phyloP scores from a whole-genome alignment of 495 filamentous ascomycete species.

The Elasticomyces elasticus region DNA sequence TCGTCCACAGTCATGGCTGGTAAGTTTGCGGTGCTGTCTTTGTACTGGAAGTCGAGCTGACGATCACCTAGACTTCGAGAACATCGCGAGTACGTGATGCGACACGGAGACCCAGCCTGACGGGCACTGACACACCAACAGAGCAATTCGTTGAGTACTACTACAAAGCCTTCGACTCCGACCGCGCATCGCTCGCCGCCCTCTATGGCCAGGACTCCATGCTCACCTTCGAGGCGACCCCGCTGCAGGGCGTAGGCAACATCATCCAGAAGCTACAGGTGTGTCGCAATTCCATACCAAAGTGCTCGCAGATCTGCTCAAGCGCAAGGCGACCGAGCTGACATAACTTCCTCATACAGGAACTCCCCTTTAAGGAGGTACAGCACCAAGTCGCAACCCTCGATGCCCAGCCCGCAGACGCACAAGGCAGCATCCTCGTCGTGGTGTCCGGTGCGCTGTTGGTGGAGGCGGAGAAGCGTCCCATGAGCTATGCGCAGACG shows the following conservation, averaged over 20 bases:
- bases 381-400: slow-evolving; percentile 56
- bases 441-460: slow-evolving; percentile 73
- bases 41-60: background rate
- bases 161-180: slow-evolving; percentile 71
- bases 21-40: background rate
- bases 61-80: slow-evolving; percentile 19
- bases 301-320: background rate
- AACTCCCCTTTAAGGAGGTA: slow-evolving; percentile 70
- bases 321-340: background rate
- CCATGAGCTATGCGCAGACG: slow-evolving; percentile 75
- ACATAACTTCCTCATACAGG: slow-evolving; percentile 35
- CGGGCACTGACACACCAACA: slow-evolving; percentile 29
- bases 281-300: slow-evolving; percentile 22
- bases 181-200: slow-evolving; percentile 48
- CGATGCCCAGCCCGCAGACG: slow-evolving; percentile 63
- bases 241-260: slow-evolving; percentile 43
- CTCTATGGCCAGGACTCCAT: slow-evolving; percentile 86
- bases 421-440: slow-evolving; percentile 59
- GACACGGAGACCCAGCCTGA: background rate
- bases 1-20: slow-evolving; percentile 2
- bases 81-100: slow-evolving; percentile 17
- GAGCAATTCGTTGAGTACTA: slow-evolving; percentile 80
- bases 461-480: slow-evolving; percentile 71
- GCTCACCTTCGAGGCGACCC: slow-evolving; percentile 76
- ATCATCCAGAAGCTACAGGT: slow-evolving; percentile 77